Evolutionary conservation across 768 basidiomycete genomes (phyloP).

Genomic region (Tricholoma sp.): DNA sequence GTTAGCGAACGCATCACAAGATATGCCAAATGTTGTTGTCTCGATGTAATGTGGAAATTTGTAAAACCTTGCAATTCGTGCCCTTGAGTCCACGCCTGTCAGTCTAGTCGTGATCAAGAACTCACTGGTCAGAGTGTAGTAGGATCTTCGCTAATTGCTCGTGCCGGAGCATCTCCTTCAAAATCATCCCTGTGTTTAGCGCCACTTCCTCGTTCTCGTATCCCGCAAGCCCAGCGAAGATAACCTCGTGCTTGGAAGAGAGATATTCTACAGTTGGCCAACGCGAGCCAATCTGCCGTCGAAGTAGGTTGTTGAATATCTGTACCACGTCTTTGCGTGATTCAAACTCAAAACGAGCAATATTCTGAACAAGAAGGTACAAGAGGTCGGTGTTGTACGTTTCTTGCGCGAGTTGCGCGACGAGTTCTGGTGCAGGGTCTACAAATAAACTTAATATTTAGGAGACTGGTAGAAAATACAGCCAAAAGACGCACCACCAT

Average conservation of each 20-base stretch:
- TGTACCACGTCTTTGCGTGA: constrained; percentile 82
- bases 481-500: constrained; percentile 57
- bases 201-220: constrained; percentile 96
- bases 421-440: constrained; percentile 84
- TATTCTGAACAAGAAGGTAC: constrained; percentile 71
- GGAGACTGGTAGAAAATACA: neutral
- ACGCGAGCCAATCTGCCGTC: constrained; percentile 88
- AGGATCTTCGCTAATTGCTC: constrained; percentile 88
- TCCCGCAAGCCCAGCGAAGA: constrained; percentile 82
- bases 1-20: constrained; percentile 96
- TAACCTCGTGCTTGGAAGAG: constrained; percentile 61
- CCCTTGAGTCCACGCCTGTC: neutral
- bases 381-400: constrained; percentile 90
- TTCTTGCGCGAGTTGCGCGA: constrained; percentile 94
- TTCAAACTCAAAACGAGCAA: constrained; percentile 91
- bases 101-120: constrained; percentile 9
- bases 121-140: constrained; percentile 91
- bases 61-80: constrained; percentile 66
- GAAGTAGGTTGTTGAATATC: constrained; percentile 83
- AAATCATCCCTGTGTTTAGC: constrained; percentile 95
- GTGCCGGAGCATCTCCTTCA: constrained; percentile 94
- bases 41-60: constrained; percentile 96
- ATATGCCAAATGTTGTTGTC: constrained; percentile 95
- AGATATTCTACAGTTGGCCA: constrained; percentile 98
- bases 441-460: constrained; percentile 3